Evolutionary conservation across 176 grass and related monocot species (phyloP).

Genomic region (Poa pratensis): DNA sequence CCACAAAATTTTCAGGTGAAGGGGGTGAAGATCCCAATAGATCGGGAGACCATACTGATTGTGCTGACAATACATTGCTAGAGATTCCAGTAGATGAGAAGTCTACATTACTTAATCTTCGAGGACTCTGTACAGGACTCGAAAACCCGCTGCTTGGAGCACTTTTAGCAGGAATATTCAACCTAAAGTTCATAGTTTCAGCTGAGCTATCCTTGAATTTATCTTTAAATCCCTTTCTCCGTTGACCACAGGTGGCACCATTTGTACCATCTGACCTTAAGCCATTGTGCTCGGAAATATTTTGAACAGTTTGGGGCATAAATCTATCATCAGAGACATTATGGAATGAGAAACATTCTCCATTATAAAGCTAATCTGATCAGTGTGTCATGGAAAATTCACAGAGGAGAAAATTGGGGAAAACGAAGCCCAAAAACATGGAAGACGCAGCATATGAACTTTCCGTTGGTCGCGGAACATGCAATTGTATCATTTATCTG

Average conservation of each 20-base stretch:
- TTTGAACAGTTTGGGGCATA: constrained; percentile 35
- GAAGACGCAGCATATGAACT: not conserved
- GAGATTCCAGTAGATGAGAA: constrained; percentile 51
- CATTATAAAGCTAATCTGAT: constrained; percentile 12
- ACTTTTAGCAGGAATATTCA: constrained; percentile 80
- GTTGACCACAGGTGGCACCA: constrained; percentile 48
- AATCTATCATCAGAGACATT: constrained; percentile 40
- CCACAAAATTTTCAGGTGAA: constrained; percentile 59
- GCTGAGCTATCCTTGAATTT: constrained; percentile 53
- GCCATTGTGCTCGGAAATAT: constrained; percentile 37
- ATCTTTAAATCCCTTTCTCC: constrained; percentile 55
- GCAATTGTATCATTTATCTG: not conserved
- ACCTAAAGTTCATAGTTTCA: constrained; percentile 56
- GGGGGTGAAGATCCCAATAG: constrained; percentile 46
- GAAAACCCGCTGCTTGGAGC: constrained; percentile 80
- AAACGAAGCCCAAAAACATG: not conserved
- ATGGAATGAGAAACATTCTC: constrained; percentile 26
- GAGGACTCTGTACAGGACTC: constrained; percentile 72
- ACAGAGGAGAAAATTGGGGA: not conserved
- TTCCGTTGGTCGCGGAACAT: not conserved
- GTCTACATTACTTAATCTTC: constrained; percentile 54
- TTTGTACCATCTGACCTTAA: constrained; percentile 41
- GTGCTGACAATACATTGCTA: constrained; percentile 54
- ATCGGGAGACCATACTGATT: constrained; percentile 57
- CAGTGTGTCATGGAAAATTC: not conserved